Percentiles rank a stretch among this genome's conserved stretches.
Conservation (phyloP, 2,329 filamentous ascomycete genomes). For the Hypoxylon sp. region DNA sequence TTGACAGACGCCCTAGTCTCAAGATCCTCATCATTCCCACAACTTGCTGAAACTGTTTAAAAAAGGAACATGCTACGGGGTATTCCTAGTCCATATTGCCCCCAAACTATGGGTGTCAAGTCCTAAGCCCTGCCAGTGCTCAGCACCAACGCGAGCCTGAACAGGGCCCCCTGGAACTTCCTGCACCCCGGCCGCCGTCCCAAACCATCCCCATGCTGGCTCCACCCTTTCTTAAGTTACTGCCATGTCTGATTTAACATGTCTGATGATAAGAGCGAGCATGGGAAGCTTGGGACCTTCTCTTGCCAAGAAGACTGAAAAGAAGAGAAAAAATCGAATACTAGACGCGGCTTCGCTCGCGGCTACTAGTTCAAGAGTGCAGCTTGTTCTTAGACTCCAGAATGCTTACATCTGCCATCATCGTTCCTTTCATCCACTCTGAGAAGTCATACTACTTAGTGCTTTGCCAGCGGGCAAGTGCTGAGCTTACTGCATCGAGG, state of each 20-base stretch:
- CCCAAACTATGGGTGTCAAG: slow-evolving; percentile 50
- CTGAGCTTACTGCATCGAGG: slow-evolving; percentile 46
- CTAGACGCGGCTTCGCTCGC: slow-evolving; percentile 43
- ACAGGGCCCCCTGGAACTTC: slow-evolving; percentile 51
- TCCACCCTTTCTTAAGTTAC: slow-evolving; percentile 47
- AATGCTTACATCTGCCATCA: slow-evolving; percentile 42
- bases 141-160: slow-evolving; percentile 50
- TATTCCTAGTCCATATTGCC: slow-evolving; percentile 45
- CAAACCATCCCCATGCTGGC: slow-evolving; percentile 52
- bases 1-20: slow-evolving; percentile 39
- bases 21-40: slow-evolving; percentile 42
- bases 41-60: slow-evolving; percentile 43
- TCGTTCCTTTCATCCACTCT: slow-evolving; percentile 36
- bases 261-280: slow-evolving; percentile 52
- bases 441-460: slow-evolving; percentile 36
- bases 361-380: slow-evolving; percentile 31
- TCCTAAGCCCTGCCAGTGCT: slow-evolving; percentile 53
- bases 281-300: slow-evolving; percentile 46
- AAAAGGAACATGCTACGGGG: slow-evolving; percentile 48
- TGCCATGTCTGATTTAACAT: slow-evolving; percentile 46
- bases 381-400: slow-evolving; percentile 36
- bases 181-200: slow-evolving; percentile 54
- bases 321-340: slow-evolving; percentile 44
- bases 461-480: slow-evolving; percentile 41
- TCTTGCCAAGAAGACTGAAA: slow-evolving; percentile 45